These are phyloP conservation scores for Raphidocelis subcapitata DNA, from an alignment of 139 green algal species.

Conservation along the genomic window DNA sequence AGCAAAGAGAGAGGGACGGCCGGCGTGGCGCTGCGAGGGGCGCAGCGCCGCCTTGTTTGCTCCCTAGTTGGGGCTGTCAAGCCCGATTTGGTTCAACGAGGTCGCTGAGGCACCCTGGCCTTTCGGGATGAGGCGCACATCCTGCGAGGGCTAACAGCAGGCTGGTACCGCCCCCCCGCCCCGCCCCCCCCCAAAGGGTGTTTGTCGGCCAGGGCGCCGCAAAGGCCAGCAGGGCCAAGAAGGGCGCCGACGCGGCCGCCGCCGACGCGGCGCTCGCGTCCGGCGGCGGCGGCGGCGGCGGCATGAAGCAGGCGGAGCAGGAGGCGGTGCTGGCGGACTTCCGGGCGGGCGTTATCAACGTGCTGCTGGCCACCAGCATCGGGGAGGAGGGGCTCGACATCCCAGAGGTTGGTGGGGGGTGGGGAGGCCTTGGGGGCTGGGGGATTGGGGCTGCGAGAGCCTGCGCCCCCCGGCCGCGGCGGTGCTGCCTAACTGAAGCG, in stretches of 20 bases:
- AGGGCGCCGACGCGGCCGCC: neutral
- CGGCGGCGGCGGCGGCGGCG: neutral
- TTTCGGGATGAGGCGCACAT: too few relatives aligned
- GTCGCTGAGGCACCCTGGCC: too few relatives aligned
- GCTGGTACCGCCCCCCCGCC: too few relatives aligned
- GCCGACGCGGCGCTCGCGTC: neutral
- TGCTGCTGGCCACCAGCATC: slow-evolving; percentile 92
- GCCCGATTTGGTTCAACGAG: too few relatives aligned
- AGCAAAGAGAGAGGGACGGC: too few relatives aligned
- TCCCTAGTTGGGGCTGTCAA: neutral
- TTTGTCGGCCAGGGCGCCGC: slow-evolving; percentile 7
- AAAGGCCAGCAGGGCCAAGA: neutral
- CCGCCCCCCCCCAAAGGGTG: neutral
- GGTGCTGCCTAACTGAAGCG: neutral
- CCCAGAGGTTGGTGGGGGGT: slow-evolving; percentile 49
- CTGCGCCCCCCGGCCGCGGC: neutral
- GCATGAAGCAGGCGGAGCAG: slow-evolving; percentile 56
- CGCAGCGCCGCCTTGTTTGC: too few relatives aligned
- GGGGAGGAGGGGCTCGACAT: slow-evolving; percentile 98
- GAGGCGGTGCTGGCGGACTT: slow-evolving; percentile 53
- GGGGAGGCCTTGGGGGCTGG: neutral
- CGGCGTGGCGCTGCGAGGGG: too few relatives aligned
- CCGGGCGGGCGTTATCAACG: slow-evolving; percentile 63
- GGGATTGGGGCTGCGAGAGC: too few relatives aligned
- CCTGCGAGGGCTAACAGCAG: too few relatives aligned